Evolutionary conservation across 129 eudicot species (phyloP), one percentile per base, ranked within the genome.

Genomic region (Flaveria sonorensis): DNA sequence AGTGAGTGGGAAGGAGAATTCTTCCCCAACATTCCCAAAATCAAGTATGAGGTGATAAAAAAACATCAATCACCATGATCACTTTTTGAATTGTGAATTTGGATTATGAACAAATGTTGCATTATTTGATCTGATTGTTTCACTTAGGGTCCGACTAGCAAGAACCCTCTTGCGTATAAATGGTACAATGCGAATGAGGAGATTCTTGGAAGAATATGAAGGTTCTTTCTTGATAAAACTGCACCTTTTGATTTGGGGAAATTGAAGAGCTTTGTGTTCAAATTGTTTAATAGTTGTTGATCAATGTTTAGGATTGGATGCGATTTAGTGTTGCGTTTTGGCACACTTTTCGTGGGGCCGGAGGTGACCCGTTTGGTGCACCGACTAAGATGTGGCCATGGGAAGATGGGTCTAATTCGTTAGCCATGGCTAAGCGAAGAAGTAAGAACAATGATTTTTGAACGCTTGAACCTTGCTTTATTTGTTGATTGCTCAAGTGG

Each of bases 321-420:
- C 85, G 97, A 78, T 93, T 93, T 71, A 93, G 97, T 77, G 88
- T 93, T 76, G 98, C 98, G 10, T 93, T 93, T 82, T 90, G 98
- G 98, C 98, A 93, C 80, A 93, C 97, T 59, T 93, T 93, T 48
- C 98, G 98, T 70, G 98, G 98, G 52, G 87, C 97, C 3, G 96
- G 98, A 24, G 96, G 85, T 72, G 98, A 93, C 43, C 95, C 92
- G 0, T 93, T 93, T 83, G 98, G 98, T 40, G 87, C 96, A 39
- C 85, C 97, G 28, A 93, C 98, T 43, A 90, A 93, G 84, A 36
- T 68, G 81, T 93, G 98, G 98, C 96, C 97, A 6, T 93, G 97
- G 98, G 97, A 93, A 83, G 98, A 93, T 81, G 98, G 97, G 75
- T 90, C 97, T 40, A 90, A 93, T 74, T 93, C 98, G 0, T 16